These are phyloP conservation scores for Eucalyptus virginea DNA, from an alignment of 345 rosid species.

Conservation along the genomic window DNA sequence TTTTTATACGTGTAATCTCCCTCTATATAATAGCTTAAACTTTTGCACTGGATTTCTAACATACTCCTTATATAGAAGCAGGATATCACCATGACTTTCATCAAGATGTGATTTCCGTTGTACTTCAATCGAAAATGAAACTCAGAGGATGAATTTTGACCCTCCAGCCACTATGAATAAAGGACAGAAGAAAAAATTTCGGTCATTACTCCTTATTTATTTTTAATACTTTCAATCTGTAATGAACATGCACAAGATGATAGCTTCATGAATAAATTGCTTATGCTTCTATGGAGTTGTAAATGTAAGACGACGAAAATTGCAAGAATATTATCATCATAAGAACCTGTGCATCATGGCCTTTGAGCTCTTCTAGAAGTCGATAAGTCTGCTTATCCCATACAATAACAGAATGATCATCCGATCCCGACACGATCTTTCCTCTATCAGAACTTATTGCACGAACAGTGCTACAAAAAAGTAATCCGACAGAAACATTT, in stretches of 20 bases:
- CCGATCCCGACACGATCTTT: constrained; percentile 97
- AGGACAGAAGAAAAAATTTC: not conserved
- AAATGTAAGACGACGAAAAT: not conserved
- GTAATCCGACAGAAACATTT: not conserved
- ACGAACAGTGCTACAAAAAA: constrained; percentile 66
- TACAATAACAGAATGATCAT: constrained; percentile 88
- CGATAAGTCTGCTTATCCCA: constrained; percentile 97
- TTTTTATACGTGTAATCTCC: not conserved
- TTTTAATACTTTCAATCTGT: not conserved
- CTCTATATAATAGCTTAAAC: not conserved
- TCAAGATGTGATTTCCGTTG: not conserved
- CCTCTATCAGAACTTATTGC: constrained; percentile 97
- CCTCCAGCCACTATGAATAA: not conserved
- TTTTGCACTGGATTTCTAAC: not conserved
- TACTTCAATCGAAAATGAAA: not conserved
- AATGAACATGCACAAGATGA: not conserved
- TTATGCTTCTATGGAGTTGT: not conserved
- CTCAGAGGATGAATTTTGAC: not conserved
- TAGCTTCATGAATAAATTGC: not conserved
- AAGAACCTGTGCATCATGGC: constrained; percentile 90
- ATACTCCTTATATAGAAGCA: not conserved
- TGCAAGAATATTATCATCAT: not conserved
- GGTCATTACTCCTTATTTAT: not conserved
- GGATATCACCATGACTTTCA: not conserved
- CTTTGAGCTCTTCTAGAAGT: constrained; percentile 91